phyloP scores from a whole-genome alignment of 2,329 filamentous ascomycete genomes.

The Colletotrichum chrysophilum region DNA sequence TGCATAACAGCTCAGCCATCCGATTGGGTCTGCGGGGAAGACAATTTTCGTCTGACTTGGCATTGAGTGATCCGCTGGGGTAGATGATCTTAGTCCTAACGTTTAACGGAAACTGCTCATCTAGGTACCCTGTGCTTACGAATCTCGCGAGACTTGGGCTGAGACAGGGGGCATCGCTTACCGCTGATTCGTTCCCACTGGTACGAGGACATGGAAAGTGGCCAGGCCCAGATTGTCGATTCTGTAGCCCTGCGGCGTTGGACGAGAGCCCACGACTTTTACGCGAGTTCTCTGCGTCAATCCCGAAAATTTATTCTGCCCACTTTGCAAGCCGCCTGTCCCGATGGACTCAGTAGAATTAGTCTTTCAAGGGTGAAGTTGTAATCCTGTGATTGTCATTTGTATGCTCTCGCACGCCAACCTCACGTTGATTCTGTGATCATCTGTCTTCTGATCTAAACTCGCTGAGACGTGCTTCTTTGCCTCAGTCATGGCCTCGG shows the following conservation, averaged over 20 bases:
- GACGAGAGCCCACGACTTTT: background rate
- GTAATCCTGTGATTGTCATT: background rate
- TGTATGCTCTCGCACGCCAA: too few species aligned
- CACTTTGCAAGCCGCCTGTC: too few species aligned
- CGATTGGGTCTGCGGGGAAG: background rate
- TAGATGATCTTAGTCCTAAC: background rate
- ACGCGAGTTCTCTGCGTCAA: background rate
- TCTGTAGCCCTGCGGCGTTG: background rate
- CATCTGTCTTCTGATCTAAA: too few species aligned
- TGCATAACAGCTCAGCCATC: background rate
- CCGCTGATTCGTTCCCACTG: background rate
- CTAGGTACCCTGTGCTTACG: background rate
- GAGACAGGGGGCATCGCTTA: background rate
- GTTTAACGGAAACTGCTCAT: background rate
- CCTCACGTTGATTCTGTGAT: too few species aligned
- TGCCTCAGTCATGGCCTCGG: too few species aligned
- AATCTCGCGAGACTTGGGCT: background rate
- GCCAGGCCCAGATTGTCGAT: background rate
- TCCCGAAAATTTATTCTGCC: background rate
- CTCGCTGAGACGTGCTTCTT: too few species aligned
- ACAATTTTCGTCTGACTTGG: background rate
- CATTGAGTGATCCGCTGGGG: background rate
- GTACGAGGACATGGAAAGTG: background rate
- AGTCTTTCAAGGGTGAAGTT: background rate
- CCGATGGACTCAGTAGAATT: background rate